Evolutionary conservation across 768 basidiomycete genomes (phyloP), one percentile per base, ranked within the genome.

Genomic region (Lactarius pseudohatsudake): DNA sequence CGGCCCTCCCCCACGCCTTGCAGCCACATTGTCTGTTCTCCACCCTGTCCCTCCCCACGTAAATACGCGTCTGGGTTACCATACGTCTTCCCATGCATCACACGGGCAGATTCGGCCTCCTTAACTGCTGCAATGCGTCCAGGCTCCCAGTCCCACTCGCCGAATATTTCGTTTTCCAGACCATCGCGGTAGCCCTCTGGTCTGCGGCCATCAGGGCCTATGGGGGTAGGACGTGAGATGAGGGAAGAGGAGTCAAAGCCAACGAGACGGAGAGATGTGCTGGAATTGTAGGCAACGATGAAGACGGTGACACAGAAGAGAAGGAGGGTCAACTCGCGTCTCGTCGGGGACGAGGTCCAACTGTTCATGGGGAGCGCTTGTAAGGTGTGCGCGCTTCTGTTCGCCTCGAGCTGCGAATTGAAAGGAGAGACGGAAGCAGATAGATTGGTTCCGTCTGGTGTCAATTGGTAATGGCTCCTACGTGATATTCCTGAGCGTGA

Each of bases 251-350:
- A 65, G 40, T 64, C 64, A 3, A 77, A 63, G 26, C 78, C 75
- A 28, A 85, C 75, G 43, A 82, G 77, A 53, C 81, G 79, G 7
- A 91, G 77, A 0, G 89, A 86, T 3, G 81, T 75, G 75, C 91
- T 88, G 66, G 92, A 77, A 76, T 94, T 90, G 74, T 88, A 91
- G 45, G 91, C 84, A 55, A 94, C 75, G 34, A 89, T 76, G 73
- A 93, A 91, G 59, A 85, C 76, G 18, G 84, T 79, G 38, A 91
- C 74, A 11, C 87, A 84, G 70, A 89, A 84, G 41, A 92, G 77
- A 66, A 91, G 72, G 71, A 95, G 82, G 11, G 85, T 80, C 38
- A 89, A 71, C 76, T 95, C 94, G 69, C 92, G 85, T 69, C 88
- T 84, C 57, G 83, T 89, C 13, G 89, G 92, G 60, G 86, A 84